Conservation (phyloP, 108 stramenopile genomes). For the Nitzschia inconspicua region DNA sequence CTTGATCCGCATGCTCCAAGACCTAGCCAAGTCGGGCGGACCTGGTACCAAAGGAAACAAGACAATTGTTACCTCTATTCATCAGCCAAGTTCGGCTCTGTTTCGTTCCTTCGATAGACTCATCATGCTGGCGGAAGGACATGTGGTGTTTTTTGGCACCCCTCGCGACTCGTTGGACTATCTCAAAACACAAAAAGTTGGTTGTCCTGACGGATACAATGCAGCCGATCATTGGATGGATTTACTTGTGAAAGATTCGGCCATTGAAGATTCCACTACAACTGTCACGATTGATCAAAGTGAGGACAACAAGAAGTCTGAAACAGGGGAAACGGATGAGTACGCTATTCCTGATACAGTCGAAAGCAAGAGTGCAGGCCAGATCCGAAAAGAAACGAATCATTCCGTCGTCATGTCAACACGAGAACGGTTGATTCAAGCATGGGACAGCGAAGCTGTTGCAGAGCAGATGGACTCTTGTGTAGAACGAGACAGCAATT, state of each 20-base stretch:
- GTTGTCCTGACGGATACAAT: constrained; percentile 65
- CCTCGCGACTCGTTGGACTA: constrained; percentile 46
- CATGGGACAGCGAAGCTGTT: constrained; percentile 5
- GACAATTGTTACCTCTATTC: constrained; percentile 71
- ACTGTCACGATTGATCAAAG: not conserved
- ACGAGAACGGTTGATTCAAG: constrained; percentile 11
- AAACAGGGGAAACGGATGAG: not conserved
- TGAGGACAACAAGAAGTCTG: not conserved
- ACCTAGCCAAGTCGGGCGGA: constrained; percentile 36
- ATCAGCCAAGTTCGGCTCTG: constrained; percentile 69
- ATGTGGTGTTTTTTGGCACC: constrained; percentile 76
- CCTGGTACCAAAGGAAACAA: constrained; percentile 34
- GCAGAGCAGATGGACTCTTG: constrained; percentile 8
- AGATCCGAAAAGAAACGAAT: not conserved
- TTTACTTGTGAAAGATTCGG: constrained; percentile 52
- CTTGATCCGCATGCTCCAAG: constrained; percentile 44
- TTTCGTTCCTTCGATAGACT: constrained; percentile 69
- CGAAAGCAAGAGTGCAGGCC: not conserved
- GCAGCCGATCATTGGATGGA: constrained; percentile 85
- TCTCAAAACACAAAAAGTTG: constrained; percentile 29
- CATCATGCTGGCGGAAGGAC: constrained; percentile 67
- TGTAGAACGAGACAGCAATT: not conserved
- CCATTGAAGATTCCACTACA: constrained; percentile 9
- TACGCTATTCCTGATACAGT: not conserved
- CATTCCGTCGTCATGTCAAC: not conserved